Percentiles rank a stretch among this genome's conserved stretches.
phyloP scores from a whole-genome alignment of 2,329 filamentous ascomycete genomes.

The Phyllosticta citriasiana region DNA sequence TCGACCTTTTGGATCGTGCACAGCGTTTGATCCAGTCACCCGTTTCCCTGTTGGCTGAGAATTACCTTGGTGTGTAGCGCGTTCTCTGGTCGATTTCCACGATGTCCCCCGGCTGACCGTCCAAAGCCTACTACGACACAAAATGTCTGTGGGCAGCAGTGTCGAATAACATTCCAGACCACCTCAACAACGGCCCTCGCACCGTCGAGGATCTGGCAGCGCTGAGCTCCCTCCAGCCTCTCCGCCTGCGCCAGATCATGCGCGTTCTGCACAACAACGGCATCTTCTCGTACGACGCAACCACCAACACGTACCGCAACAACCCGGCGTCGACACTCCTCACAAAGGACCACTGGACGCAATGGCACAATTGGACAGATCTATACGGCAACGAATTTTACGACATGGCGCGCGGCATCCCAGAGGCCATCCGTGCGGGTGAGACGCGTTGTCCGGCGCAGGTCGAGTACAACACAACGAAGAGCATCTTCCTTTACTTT shows the following conservation, averaged over 20 bases:
- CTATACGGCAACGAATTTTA: slow-evolving; percentile 38
- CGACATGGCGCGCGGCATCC: slow-evolving; percentile 34
- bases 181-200: slow-evolving; percentile 16
- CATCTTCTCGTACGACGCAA: slow-evolving; percentile 25
- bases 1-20: too few species aligned
- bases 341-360: slow-evolving; percentile 31
- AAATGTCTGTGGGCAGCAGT: slow-evolving; percentile 25
- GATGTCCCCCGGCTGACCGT: too few species aligned
- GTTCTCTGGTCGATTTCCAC: too few species aligned
- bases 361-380: slow-evolving; percentile 36
- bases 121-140: slow-evolving; percentile 18
- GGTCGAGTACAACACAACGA: slow-evolving; percentile 31
- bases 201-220: slow-evolving; percentile 15
- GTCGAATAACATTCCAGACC: slow-evolving; percentile 22
- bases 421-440: slow-evolving; percentile 17
- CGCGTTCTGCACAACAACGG: slow-evolving; percentile 24
- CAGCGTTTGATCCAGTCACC: too few species aligned
- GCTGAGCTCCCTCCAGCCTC: slow-evolving; percentile 13
- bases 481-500: slow-evolving; percentile 34
- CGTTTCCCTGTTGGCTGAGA: too few species aligned
- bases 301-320: slow-evolving; percentile 23
- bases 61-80: too few species aligned
- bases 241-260: slow-evolving; percentile 26
- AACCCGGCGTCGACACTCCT: slow-evolving; percentile 28
- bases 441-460: slow-evolving; percentile 26